Conservation (phyloP, 345 rosid genomes). For the Moricandia arvensis region DNA sequence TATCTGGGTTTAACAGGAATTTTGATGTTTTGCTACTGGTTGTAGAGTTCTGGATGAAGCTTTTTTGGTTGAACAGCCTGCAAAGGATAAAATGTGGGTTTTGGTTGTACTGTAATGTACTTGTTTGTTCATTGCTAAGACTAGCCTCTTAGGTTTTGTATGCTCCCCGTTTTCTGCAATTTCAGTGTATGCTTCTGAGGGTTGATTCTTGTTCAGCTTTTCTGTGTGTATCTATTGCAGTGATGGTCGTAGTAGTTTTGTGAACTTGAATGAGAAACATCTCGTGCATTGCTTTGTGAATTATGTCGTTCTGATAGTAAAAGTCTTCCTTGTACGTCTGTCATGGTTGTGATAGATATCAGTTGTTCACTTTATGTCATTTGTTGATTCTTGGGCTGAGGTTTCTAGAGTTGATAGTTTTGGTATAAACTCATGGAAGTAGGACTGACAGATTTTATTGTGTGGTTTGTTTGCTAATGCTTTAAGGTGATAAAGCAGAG, state of each 20-base stretch:
- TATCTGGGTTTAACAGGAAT: too few species aligned
- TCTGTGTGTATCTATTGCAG: neutral
- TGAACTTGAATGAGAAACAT: conserved; percentile 2
- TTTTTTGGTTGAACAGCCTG: too few species aligned
- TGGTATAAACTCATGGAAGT: neutral
- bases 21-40: too few species aligned
- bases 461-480: conserved; percentile 2
- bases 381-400: neutral
- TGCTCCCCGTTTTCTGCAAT: too few species aligned
- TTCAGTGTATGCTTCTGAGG: neutral
- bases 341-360: neutral
- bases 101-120: too few species aligned
- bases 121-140: too few species aligned
- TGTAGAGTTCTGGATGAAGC: too few species aligned
- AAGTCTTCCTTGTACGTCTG: neutral
- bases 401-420: neutral
- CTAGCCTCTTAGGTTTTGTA: too few species aligned
- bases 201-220: neutral
- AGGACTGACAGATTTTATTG: neutral
- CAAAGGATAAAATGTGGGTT: too few species aligned
- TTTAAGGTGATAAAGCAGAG: conserved; percentile 46
- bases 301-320: neutral
- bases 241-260: neutral
- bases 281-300: neutral
- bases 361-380: neutral